Conservation (phyloP, 2,329 filamentous ascomycete genomes). For the Pseudocercospora fuligena region DNA sequence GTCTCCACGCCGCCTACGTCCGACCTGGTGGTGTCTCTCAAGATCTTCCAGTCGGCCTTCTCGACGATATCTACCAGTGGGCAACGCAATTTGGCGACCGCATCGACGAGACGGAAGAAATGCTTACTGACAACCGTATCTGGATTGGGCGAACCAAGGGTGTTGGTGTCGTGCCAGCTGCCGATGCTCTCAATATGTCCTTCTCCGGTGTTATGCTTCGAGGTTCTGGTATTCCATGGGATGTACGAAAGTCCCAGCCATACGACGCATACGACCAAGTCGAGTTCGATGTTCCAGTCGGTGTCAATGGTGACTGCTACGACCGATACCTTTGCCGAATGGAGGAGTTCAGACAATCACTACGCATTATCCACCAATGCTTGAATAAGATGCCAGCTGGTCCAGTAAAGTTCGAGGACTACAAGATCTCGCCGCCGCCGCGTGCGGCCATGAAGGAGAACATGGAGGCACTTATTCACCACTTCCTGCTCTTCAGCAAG, state of each 20-base stretch:
- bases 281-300: slow-evolving; percentile 96
- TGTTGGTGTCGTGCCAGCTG: slow-evolving; percentile 86
- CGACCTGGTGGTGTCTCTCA: slow-evolving; percentile 95
- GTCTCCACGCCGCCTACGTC: slow-evolving; percentile 95
- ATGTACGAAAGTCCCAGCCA: slow-evolving; percentile 93
- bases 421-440: slow-evolving; percentile 97
- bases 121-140: slow-evolving; percentile 98
- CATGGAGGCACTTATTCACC: slow-evolving; percentile 99
- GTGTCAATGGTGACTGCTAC: slow-evolving; percentile 97
- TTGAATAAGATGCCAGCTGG: slow-evolving; percentile 98
- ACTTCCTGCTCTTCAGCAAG: slow-evolving; percentile 98
- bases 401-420: slow-evolving; percentile 94
- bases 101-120: slow-evolving; percentile 97
- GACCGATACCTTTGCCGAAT: slow-evolving; percentile 98
- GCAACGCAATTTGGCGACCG: slow-evolving; percentile 98
- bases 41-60: slow-evolving; percentile 88
- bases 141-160: slow-evolving; percentile 92
- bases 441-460: slow-evolving; percentile 99
- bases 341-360: slow-evolving; percentile 98
- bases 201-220: slow-evolving; percentile 98
- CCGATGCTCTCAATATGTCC: slow-evolving; percentile 94
- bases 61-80: slow-evolving; percentile 99
- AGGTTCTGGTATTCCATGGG: slow-evolving; percentile 93
- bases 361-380: slow-evolving; percentile 98
- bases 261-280: slow-evolving; percentile 98